These are phyloP conservation scores for Cystobasidium onofrii DNA, from an alignment of 768 basidiomycete genomes.

Conservation along the genomic window DNA sequence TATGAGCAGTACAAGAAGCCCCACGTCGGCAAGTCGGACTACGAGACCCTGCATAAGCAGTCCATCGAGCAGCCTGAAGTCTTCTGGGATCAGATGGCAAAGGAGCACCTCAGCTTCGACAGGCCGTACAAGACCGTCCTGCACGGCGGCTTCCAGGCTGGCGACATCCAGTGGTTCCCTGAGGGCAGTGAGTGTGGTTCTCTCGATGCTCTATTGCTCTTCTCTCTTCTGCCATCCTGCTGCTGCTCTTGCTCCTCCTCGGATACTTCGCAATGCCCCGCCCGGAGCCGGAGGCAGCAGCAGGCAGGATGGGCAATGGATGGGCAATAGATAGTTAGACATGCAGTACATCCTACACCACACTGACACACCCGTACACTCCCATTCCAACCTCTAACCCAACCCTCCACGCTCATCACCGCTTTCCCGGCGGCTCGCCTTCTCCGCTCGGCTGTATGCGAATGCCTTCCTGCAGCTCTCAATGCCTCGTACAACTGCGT, in stretches of 20 bases:
- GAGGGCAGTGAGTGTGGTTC: constrained; percentile 69
- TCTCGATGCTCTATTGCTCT: background rate
- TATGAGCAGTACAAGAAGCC: background rate
- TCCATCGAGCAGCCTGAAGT: constrained; percentile 32
- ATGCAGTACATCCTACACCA: background rate
- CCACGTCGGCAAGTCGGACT: constrained; percentile 36
- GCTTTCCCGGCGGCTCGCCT: background rate
- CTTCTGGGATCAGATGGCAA: constrained; percentile 51
- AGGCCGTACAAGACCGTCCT: constrained; percentile 79
- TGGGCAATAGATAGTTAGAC: background rate
- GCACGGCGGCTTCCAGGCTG: constrained; percentile 69
- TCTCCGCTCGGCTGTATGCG: background rate
- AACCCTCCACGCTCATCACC: background rate
- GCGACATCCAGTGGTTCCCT: constrained; percentile 92
- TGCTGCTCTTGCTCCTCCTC: background rate
- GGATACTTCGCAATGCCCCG: background rate
- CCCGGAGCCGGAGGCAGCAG: background rate
- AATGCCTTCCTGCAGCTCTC: constrained; percentile 25
- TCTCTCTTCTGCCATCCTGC: too few species aligned
- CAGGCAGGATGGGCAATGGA: background rate
- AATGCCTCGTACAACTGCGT: constrained; percentile 90
- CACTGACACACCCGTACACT: background rate
- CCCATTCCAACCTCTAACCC: background rate
- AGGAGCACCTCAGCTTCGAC: constrained; percentile 66
- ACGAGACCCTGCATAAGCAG: constrained; percentile 37